Conservation (phyloP, 768 basidiomycete species). For the Suillus hirtellus region DNA sequence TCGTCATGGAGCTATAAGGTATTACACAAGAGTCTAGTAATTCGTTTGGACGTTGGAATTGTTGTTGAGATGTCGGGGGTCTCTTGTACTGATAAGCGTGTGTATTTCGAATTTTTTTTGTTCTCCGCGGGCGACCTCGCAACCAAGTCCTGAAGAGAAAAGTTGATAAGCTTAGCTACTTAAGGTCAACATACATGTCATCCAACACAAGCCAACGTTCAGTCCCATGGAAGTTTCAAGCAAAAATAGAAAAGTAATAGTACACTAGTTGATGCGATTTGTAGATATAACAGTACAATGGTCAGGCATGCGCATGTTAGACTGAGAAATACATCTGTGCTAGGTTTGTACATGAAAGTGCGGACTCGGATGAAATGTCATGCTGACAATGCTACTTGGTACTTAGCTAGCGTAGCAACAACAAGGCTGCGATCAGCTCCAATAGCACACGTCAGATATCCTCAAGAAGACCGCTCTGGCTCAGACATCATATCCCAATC, state of each 20-base stretch:
- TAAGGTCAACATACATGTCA: neutral
- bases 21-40: neutral
- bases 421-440: too few species aligned
- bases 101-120: neutral
- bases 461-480: neutral
- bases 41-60: neutral
- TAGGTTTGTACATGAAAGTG: too few species aligned
- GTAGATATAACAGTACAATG: neutral
- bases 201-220: neutral
- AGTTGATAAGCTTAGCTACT: neutral
- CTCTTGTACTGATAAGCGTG: neutral
- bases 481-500: constrained; percentile 28
- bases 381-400: too few species aligned
- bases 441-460: neutral
- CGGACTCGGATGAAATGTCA: too few species aligned
- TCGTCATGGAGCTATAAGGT: constrained; percentile 8
- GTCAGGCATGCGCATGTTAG: neutral
- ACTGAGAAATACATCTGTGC: neutral
- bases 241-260: neutral
- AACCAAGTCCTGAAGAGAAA: neutral
- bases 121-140: neutral
- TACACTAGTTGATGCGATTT: neutral
- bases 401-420: too few species aligned
- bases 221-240: neutral
- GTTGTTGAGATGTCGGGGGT: neutral